phyloP scores from a whole-genome alignment of 257 asterid genomes.

The Petrea volubilis region DNA sequence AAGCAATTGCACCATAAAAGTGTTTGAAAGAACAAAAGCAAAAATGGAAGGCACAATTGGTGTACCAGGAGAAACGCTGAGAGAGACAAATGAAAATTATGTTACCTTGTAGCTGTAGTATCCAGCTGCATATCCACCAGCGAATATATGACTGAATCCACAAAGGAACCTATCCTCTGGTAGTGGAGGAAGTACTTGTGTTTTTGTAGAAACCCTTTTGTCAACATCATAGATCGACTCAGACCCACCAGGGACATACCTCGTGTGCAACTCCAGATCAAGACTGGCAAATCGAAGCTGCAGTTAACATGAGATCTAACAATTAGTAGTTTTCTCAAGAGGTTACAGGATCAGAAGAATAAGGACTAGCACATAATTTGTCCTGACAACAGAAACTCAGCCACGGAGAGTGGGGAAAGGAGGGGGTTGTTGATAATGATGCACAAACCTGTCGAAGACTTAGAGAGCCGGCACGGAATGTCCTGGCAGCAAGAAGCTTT shows the following conservation, averaged over 20 bases:
- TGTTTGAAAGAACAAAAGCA: not conserved
- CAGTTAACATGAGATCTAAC: slow-evolving; percentile 28
- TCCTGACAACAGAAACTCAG: not conserved
- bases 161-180: slow-evolving; percentile 90
- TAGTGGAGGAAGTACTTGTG: slow-evolving; percentile 86
- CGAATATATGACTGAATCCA: slow-evolving; percentile 91
- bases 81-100: not conserved
- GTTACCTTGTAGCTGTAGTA: slow-evolving; percentile 97
- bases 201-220: slow-evolving; percentile 63
- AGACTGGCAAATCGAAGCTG: slow-evolving; percentile 82
- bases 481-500: slow-evolving; percentile 98
- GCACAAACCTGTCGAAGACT: slow-evolving; percentile 91
- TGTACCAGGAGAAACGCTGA: slow-evolving; percentile 5
- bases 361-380: not conserved
- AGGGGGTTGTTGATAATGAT: not conserved
- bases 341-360: not conserved
- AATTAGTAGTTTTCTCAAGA: not conserved
- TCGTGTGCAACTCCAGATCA: slow-evolving; percentile 87
- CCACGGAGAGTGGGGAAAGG: not conserved
- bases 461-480: slow-evolving; percentile 93
- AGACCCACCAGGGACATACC: slow-evolving; percentile 79
- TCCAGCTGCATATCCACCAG: slow-evolving; percentile 98
- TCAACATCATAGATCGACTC: slow-evolving; percentile 87
- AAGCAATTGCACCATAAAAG: slow-evolving; percentile 1
- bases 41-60: slow-evolving; percentile 12